Conservation (phyloP, 352 stramenopile genomes). For the Globisporangium cylindrosporum region DNA sequence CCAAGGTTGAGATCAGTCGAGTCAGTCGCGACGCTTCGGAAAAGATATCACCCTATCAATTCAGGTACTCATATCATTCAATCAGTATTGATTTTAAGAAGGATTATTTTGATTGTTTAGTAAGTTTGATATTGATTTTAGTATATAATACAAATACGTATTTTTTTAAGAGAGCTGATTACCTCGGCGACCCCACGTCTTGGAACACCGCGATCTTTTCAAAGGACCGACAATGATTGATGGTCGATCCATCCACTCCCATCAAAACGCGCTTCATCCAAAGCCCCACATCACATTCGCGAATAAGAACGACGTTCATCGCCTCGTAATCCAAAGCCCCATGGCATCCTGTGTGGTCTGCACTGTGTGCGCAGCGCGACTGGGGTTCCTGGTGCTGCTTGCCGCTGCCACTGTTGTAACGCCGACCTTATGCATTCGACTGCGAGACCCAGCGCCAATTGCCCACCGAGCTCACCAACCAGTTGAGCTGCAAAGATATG, state of each 20-base stretch:
- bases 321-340: background rate
- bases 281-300: background rate
- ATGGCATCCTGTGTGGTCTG: background rate
- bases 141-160: background rate
- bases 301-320: background rate
- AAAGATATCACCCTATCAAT: background rate
- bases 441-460: background rate
- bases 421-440: background rate
- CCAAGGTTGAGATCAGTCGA: background rate
- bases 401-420: background rate
- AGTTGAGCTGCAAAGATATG: slow-evolving; percentile 21
- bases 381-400: background rate
- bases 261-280: background rate
- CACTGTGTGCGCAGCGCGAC: background rate
- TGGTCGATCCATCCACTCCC: background rate
- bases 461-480: background rate
- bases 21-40: background rate
- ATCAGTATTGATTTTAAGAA: too few species aligned
- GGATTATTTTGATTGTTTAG: too few species aligned
- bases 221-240: background rate
- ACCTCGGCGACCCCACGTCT: background rate
- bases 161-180: background rate
- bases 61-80: background rate
- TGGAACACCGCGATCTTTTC: slow-evolving; percentile 2
- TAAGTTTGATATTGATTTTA: background rate